Evolutionary conservation across 2,329 filamentous ascomycete genomes (phyloP).

Genomic region (Cytospora piceicola): DNA sequence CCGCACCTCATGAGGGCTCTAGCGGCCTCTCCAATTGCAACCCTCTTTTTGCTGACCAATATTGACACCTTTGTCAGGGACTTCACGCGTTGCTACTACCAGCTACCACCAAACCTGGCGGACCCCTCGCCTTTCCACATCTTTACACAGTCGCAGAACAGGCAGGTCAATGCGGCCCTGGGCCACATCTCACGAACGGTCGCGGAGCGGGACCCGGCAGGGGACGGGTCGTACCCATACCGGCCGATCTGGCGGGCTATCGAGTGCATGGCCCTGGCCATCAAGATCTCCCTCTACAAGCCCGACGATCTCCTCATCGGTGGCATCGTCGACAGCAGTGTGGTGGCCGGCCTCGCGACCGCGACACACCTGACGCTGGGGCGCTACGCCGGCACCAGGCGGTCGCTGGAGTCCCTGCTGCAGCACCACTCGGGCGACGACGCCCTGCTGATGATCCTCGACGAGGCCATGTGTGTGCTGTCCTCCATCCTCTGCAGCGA

Average conservation of each 20-base stretch:
- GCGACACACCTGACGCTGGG: conserved; percentile 39
- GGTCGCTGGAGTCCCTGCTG: conserved; percentile 36
- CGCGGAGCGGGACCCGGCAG: conserved; percentile 10
- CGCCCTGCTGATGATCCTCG: conserved; percentile 37
- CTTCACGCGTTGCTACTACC: conserved; percentile 42
- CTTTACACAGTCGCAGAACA: conserved; percentile 40
- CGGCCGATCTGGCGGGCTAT: conserved; percentile 37
- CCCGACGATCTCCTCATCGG: conserved; percentile 42
- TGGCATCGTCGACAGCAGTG: conserved; percentile 41
- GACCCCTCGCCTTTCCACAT: conserved; percentile 42
- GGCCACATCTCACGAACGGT: conserved; percentile 33
- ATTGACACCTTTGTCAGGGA: conserved; percentile 38
- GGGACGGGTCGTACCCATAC: conserved; percentile 20
- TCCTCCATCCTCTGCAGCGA: conserved; percentile 27
- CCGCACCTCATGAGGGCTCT: conserved; percentile 35
- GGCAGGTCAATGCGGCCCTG: conserved; percentile 37
- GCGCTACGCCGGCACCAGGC: conserved; percentile 35
- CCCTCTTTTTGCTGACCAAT: conserved; percentile 38
- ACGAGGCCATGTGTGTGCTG: conserved; percentile 35
- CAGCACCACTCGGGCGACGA: conserved; percentile 36
- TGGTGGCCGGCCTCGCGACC: conserved; percentile 40
- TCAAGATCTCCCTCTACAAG: conserved; percentile 39
- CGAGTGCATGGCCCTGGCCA: conserved; percentile 35
- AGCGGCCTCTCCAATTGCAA: conserved; percentile 36
- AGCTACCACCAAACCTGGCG: conserved; percentile 38